A percentile compares a stretch with the other conserved stretches of the same genome.
Conservation (phyloP, 2,329 filamentous ascomycete species). For the Curvularia sp. region DNA sequence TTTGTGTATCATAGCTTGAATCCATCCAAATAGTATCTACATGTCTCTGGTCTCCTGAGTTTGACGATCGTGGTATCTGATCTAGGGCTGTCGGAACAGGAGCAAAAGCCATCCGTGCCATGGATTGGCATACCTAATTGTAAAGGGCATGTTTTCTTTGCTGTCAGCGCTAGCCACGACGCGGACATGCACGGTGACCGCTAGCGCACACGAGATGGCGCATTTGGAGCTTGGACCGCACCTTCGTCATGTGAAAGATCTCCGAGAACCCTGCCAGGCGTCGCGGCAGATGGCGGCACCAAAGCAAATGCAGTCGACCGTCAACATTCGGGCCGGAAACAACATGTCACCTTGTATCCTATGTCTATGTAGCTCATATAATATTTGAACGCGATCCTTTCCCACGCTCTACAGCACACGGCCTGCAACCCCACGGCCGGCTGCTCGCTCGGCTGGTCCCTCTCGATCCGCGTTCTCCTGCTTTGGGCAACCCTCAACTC, state of each 20-base stretch:
- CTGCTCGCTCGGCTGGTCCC: conserved; percentile 8
- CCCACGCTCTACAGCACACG: background rate
- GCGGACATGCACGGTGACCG: conserved; percentile 22
- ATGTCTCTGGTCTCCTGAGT: background rate
- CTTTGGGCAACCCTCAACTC: conserved; percentile 10
- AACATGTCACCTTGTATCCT: conserved; percentile 11
- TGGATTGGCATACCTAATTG: background rate
- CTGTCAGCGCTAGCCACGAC: conserved; percentile 2
- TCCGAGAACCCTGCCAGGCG: conserved; percentile 25
- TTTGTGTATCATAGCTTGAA: conserved; percentile 2
- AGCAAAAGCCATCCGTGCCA: background rate
- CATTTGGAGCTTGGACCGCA: conserved; percentile 18
- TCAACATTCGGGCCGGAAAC: conserved; percentile 11
- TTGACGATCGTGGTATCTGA: background rate
- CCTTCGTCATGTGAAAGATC: conserved; percentile 25
- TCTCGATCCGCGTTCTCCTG: conserved; percentile 4
- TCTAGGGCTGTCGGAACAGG: background rate
- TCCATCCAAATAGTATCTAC: background rate
- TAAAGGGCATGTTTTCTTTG: background rate
- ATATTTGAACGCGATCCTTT: conserved; percentile 3
- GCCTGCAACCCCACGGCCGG: conserved; percentile 1
- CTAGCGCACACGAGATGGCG: conserved; percentile 20
- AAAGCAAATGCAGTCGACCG: conserved; percentile 13
- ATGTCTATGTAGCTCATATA: conserved; percentile 4
- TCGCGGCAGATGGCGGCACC: conserved; percentile 22